Evolutionary conservation across 2,329 filamentous ascomycete genomes (phyloP), one percentile per base, ranked within the genome.

Genomic region (Alternaria metachromatica): DNA sequence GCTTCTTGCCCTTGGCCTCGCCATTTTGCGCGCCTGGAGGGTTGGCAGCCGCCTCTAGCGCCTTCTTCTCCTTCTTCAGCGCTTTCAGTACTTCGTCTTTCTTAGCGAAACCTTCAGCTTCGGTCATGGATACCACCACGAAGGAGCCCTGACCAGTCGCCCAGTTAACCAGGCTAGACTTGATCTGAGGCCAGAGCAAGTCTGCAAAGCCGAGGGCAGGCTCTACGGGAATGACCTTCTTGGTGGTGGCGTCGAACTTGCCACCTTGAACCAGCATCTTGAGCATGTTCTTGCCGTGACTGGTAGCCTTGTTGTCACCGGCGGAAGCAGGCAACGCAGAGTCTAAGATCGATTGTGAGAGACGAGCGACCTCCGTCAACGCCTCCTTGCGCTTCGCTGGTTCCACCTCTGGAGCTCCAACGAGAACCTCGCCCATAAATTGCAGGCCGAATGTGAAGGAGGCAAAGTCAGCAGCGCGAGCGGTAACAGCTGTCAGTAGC

Each of bases 191-290:
- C 78, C 95, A 98, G n/a, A 99, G 85, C 53, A 91, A 83, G 68
- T 91, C 87, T 64, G 92, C 89, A 78, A 99, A 99, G 54, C 90
- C 87, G 60, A 98, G 85, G 8, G 92, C 87, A 15, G 94, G 93
- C 53, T 94, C 89, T 3, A 91, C 86, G 21, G 89, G 87, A 73
- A 91, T 87, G 48, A 96, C 80, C 55, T 76, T 88, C 80, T 93
- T 93, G 3, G 88, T 86, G 46, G 86, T 86, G 64, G 88, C 88
- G 80, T 98, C 93, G 77, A 92, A 99, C 62, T 89, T 90, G 25
- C 96, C 96, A 45, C 96, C 96, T 58, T 93, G 90, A 23, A 97
- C 94, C 8, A 99, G 87, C 0, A 91, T 91, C 83, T 97, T 97
- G 73, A 98, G 87, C 90, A 97, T 91, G 63, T 93, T 90, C 92